Conservation (phyloP, 2,329 filamentous ascomycete genomes). For the Aspergillus sp. region DNA sequence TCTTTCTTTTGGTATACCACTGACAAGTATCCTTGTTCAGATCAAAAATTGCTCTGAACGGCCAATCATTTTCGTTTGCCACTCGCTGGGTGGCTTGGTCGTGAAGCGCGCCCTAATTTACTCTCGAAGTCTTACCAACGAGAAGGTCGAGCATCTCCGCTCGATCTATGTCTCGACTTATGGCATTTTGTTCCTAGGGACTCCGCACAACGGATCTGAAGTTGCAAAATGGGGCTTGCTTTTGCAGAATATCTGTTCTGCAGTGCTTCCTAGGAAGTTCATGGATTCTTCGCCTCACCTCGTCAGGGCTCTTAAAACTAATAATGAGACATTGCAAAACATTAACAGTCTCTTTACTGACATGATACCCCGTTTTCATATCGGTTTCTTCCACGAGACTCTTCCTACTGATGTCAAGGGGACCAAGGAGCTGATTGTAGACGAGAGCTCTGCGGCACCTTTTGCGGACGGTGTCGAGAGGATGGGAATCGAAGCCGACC, state of each 20-base stretch:
- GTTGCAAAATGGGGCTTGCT: constrained; percentile 67
- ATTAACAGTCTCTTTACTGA: constrained; percentile 74
- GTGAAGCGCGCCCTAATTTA: constrained; percentile 69
- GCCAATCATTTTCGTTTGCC: constrained; percentile 74
- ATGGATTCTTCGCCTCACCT: constrained; percentile 68
- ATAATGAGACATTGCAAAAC: constrained; percentile 71
- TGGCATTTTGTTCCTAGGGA: constrained; percentile 74
- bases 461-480: constrained; percentile 68
- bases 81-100: constrained; percentile 71
- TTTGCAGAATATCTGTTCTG: constrained; percentile 66
- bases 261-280: constrained; percentile 64
- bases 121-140: constrained; percentile 60
- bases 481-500: constrained; percentile 73
- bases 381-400: constrained; percentile 76
- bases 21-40: constrained; percentile 22
- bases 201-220: constrained; percentile 70
- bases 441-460: constrained; percentile 68
- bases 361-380: constrained; percentile 67
- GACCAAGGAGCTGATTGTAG: constrained; percentile 64
- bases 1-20: neutral
- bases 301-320: constrained; percentile 67
- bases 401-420: constrained; percentile 69
- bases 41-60: constrained; percentile 53
- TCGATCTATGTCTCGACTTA: constrained; percentile 74
- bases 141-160: constrained; percentile 63